phyloP scores from a whole-genome alignment of 805 yeast genomes.

The Ogataea glucozyma region DNA sequence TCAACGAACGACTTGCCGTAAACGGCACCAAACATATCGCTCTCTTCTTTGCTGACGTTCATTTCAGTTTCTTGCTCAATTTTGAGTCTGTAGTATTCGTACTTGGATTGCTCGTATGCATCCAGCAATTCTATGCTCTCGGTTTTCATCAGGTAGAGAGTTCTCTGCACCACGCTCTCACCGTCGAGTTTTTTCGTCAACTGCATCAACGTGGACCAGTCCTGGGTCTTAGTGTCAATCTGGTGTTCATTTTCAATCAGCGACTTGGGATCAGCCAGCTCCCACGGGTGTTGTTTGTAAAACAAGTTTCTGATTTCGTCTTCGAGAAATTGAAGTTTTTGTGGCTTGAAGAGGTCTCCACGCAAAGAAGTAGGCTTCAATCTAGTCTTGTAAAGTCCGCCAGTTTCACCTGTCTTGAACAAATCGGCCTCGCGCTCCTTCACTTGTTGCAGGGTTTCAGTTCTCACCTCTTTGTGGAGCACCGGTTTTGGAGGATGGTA shows the following conservation, averaged over 20 bases:
- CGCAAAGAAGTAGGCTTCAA: conserved; percentile 37
- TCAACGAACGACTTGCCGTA: conserved; percentile 63
- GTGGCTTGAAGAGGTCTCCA: conserved; percentile 50
- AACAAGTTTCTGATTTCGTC: conserved; percentile 82
- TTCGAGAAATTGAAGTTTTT: conserved; percentile 60
- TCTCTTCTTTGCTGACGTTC: conserved; percentile 77
- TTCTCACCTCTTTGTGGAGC: conserved; percentile 47
- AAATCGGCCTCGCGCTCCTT: conserved; percentile 22
- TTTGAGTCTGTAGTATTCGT: conserved; percentile 83
- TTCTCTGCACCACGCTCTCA: conserved; percentile 80
- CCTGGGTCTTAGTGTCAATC: conserved; percentile 47
- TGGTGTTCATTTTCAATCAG: conserved; percentile 74
- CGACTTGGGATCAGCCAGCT: conserved; percentile 83
- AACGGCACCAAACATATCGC: conserved; percentile 80
- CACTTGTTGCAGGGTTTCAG: conserved; percentile 30
- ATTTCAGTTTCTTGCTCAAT: conserved; percentile 78
- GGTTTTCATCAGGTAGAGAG: conserved; percentile 52
- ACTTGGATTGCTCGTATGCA: conserved; percentile 84
- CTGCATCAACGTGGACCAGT: conserved; percentile 84
- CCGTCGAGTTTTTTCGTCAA: conserved; percentile 78
- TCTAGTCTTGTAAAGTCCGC: conserved; percentile 48
- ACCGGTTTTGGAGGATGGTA: conserved; percentile 76
- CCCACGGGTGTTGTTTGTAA: conserved; percentile 97
- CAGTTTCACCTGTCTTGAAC: conserved; percentile 16
- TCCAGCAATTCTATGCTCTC: conserved; percentile 44